These are phyloP conservation scores for Closterium sp. DNA, from an alignment of 139 green algal genomes.

Conservation along the genomic window DNA sequence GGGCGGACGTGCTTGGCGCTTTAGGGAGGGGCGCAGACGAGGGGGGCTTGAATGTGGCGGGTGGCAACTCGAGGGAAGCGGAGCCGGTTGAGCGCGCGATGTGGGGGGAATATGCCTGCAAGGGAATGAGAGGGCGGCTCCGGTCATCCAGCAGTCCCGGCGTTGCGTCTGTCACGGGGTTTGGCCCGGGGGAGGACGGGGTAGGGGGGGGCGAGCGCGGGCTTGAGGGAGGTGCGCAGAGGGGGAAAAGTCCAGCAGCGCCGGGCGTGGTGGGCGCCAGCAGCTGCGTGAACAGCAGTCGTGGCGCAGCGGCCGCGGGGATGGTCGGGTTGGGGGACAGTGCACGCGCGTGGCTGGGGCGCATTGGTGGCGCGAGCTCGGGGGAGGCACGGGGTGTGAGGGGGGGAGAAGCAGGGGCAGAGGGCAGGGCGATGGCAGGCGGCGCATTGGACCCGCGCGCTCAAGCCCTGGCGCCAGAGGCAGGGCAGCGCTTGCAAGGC, in stretches of 20 bases:
- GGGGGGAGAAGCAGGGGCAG: not conserved
- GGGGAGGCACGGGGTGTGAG: not conserved
- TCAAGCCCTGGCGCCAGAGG: not conserved
- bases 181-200: not conserved
- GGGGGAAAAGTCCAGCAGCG: not conserved
- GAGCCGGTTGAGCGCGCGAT: not conserved
- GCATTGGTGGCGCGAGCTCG: not conserved
- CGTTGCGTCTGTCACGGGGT: not conserved
- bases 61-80: not conserved
- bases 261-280: not conserved
- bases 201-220: not conserved
- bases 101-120: not conserved
- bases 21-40: not conserved
- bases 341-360: not conserved
- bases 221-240: not conserved
- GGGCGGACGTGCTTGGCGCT: not conserved
- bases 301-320: not conserved
- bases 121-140: not conserved
- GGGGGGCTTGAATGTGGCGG: not conserved
- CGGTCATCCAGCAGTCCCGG: not conserved
- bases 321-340: not conserved
- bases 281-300: not conserved
- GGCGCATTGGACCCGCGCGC: not conserved
- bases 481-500: not conserved
- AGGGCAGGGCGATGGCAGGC: not conserved